Evolutionary conservation across 73 alveolate genomes (phyloP).

Genomic region (Paramecium biaurelia): DNA sequence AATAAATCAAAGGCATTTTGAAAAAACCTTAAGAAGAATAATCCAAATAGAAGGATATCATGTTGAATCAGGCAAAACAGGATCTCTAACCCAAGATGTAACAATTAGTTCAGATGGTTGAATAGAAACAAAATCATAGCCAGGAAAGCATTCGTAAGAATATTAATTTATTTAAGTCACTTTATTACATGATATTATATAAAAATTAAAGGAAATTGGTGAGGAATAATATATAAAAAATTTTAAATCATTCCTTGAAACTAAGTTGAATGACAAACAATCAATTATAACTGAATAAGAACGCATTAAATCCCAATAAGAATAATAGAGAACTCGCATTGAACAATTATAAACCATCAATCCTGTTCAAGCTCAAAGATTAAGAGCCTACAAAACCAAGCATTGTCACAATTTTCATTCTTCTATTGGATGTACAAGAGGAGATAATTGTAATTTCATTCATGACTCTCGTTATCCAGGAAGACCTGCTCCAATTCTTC

Average conservation of each 20-base stretch:
- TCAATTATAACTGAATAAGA: neutral
- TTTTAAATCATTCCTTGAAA: neutral
- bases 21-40: neutral
- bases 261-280: neutral
- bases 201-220: conserved; percentile 36
- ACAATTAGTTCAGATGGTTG: neutral
- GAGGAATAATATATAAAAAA: conserved; percentile 24
- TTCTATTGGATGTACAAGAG: conserved; percentile 91
- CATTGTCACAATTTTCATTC: conserved; percentile 90
- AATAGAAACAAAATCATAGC: neutral
- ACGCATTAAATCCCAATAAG: neutral
- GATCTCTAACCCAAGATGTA: conserved; percentile 15
- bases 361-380: conserved; percentile 54
- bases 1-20: neutral
- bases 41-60: neutral
- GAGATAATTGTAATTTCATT: conserved; percentile 88
- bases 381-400: conserved; percentile 63
- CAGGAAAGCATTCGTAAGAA: conserved; percentile 18
- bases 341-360: neutral
- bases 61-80: neutral
- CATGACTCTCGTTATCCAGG: conserved; percentile 88
- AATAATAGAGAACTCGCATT: neutral
- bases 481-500: neutral
- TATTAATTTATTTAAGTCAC: neutral
- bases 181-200: conserved; percentile 41